Conservation (phyloP, 1,284 basidiomycete genomes). For the Apiotrichum sp. region DNA sequence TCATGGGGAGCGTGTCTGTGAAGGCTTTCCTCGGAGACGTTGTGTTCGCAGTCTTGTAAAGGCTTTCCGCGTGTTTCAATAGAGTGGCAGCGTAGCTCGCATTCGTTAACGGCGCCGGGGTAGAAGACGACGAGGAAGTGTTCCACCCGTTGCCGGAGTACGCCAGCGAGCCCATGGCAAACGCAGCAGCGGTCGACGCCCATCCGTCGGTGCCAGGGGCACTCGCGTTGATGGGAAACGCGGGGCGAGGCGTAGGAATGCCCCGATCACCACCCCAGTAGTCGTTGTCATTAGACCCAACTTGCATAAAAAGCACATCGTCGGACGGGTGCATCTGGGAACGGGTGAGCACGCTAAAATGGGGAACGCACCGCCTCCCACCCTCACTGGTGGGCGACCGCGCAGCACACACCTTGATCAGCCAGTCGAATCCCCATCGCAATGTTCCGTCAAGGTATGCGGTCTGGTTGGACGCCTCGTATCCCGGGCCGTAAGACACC, state of each 20-base stretch:
- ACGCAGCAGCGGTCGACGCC: conserved; percentile 73
- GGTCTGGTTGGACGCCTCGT: conserved; percentile 74
- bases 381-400: neutral
- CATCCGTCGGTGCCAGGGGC: conserved; percentile 82
- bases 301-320: conserved; percentile 69
- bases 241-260: conserved; percentile 67
- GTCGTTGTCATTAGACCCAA: conserved; percentile 66
- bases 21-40: conserved; percentile 30
- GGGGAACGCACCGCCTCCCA: neutral
- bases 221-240: conserved; percentile 69
- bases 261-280: conserved; percentile 74
- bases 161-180: conserved; percentile 74
- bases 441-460: conserved; percentile 79
- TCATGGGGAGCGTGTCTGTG: conserved; percentile 58
- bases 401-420: conserved; percentile 61
- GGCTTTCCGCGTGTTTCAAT: conserved; percentile 63
- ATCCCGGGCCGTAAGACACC: conserved; percentile 72
- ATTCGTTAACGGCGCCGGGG: conserved; percentile 66
- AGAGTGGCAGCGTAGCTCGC: conserved; percentile 64
- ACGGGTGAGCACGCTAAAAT: no score
- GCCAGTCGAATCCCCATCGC: conserved; percentile 85
- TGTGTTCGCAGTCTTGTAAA: conserved; percentile 66
- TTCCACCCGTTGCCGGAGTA: conserved; percentile 60
- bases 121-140: conserved; percentile 45
- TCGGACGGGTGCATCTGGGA: conserved; percentile 68